Base-by-base conservation (phyloP, 805 yeast species). In the Nakazawaea pomicola region DNA sequence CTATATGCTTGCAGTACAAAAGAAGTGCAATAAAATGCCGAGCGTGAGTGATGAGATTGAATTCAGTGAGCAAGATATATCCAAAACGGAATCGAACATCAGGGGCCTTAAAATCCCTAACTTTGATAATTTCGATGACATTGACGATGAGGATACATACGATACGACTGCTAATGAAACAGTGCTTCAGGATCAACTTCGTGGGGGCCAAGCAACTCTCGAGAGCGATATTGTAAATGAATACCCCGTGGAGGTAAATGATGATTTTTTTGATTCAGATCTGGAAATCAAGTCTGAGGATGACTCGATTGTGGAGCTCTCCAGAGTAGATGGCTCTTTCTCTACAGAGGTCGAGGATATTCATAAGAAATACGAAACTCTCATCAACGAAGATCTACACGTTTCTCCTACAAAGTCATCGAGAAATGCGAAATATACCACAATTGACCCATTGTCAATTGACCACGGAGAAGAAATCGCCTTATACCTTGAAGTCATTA, bases 31-130 rank as follows among this genome's bases (percentile, higher is more conserved):
- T 1, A 62, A 67, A 4, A 73, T 91, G 54, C 72, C 69, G 25
- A 74, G 77, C 47, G 11, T 25, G 6, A 80, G 80, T 8, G 89
- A 84, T 3, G 67, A 71, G 43, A 53, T 81, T 4, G 68, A 72
- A 17, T 86, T 91, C 51, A 59, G 77, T 4, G 81, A 79, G 15
- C 82, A 74, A 11, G 96, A 89, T 41, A 65, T 91, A 16, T 67
- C 70, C 34, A 68, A 68, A 21, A 82, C 95, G 17, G 87, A 84
- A 56, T 67, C 88, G 44, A 82, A 81, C 21, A 68, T 80, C 40
- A 67, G 73, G 28, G 89, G 89, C 0, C 60, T 79, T 17, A 76
- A 78, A 31, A 65, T 90, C 49, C 95, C 96, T 10, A 87, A 89
- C 52, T 91, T 90, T 56, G 75, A 73, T 27, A 56, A 60, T 34